These are phyloP conservation scores for Alternaria sp. DNA, from an alignment of 2,329 filamentous ascomycete species.

Conservation along the genomic window DNA sequence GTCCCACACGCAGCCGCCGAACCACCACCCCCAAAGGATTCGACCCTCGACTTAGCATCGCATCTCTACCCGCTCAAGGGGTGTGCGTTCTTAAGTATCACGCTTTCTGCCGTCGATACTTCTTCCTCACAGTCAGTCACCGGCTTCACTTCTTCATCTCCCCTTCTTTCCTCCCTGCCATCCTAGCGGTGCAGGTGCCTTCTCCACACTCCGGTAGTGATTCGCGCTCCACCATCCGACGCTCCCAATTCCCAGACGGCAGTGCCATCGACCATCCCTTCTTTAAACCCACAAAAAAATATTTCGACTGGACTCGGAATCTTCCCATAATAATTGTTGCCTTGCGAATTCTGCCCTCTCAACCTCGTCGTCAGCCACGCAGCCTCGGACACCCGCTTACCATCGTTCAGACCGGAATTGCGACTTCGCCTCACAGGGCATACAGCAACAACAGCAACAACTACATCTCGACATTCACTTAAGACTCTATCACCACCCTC, in stretches of 20 bases:
- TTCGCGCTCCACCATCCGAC: conserved; percentile 27
- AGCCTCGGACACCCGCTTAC: conserved; percentile 48
- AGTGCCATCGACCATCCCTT: conserved; percentile 39
- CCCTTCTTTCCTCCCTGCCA: conserved; percentile 35
- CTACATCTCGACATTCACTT: conserved; percentile 20
- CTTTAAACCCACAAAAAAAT: conserved; percentile 17
- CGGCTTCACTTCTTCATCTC: conserved; percentile 36
- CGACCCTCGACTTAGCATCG: conserved; percentile 27
- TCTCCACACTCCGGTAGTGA: conserved; percentile 39
- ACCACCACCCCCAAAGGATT: conserved; percentile 36
- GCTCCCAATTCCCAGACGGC: conserved; percentile 27
- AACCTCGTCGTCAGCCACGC: conserved; percentile 43
- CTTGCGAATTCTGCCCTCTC: conserved; percentile 27
- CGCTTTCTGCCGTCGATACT: conserved; percentile 36
- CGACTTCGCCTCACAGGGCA: conserved; percentile 41
- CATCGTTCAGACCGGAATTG: conserved; percentile 40
- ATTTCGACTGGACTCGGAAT: conserved; percentile 34
- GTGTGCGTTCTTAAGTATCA: conserved; percentile 42
- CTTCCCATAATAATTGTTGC: conserved; percentile 35
- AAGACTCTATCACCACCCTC: conserved; percentile 24
- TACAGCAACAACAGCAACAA: conserved; percentile 27
- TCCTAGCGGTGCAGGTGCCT: conserved; percentile 40
- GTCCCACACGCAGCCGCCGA: conserved; percentile 33
- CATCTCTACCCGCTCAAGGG: conserved; percentile 25
- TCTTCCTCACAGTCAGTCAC: conserved; percentile 40